Evolutionary conservation across 805 yeast genomes (phyloP), one percentile per base, ranked within the genome.

Genomic region (Candida railenensis): DNA sequence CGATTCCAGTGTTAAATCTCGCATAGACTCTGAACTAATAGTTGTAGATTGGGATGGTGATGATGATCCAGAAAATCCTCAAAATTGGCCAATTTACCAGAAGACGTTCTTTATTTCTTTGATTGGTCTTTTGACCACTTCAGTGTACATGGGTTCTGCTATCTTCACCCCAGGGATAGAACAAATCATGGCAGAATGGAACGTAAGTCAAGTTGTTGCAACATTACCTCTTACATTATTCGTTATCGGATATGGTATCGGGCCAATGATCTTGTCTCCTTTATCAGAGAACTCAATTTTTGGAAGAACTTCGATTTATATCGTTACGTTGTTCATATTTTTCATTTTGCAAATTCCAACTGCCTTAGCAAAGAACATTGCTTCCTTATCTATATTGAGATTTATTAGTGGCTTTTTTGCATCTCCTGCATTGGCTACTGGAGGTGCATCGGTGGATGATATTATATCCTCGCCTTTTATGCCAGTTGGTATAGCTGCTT

Each of bases 251-350:
- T 78, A 80, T 51, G 87, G 83, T 44, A 42, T 80, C 16, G 85
- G 85, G 1, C 85, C 85, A 2, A 66, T 82, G 67, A 50, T 80
- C 2, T 76, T 80, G 44, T 76, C 84, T 0, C 87, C 87, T 3
- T 52, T 82, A 49, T 75, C 83, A 12, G 87, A 82, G 57, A 69
- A 77, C 41, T 76, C 81, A 2, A 57, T 61, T 3, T 58, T 78
- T 41, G 87, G 87, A 12, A 70, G 86, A 50, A 77, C 77, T 45
- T 64, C 71, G 25, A 70, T 79, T 36, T 82, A 80, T 50, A 64
- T 74, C 30, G 42, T 62, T 18, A 69, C 85, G 2, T 60, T 80
- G 33, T 62, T 78, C 46, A 38, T 79, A 2, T 82, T 79, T 50
- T 57, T 69, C 45, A 61, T 78, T 9, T 60, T 83, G 34, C 86